These are phyloP conservation scores for Flaveria robusta DNA, from an alignment of 129 eudicot genomes.

Conservation along the genomic window DNA sequence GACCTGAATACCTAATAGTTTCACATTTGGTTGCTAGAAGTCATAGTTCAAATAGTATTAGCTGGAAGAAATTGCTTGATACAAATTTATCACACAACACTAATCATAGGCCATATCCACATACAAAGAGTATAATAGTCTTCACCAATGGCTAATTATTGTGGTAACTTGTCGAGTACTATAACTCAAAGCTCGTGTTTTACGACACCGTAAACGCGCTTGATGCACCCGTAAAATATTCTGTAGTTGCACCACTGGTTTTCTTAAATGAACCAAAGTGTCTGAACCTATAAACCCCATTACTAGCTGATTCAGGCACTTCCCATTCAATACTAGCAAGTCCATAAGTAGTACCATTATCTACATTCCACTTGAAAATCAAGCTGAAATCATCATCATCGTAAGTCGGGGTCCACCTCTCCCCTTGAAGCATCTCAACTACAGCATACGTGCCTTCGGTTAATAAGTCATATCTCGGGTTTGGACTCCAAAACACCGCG, in stretches of 20 bases:
- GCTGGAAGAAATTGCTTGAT: too few species aligned
- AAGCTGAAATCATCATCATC: conserved; percentile 65
- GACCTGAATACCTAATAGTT: too few species aligned
- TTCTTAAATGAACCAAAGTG: conserved; percentile 64
- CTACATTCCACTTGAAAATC: conserved; percentile 48
- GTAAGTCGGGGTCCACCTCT: conserved; percentile 50
- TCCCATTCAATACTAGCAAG: conserved; percentile 65
- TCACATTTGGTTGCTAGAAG: too few species aligned
- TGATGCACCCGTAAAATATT: conserved; percentile 59
- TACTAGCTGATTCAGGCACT: conserved; percentile 48
- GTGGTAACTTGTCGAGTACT: not conserved
- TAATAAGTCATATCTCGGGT: conserved; percentile 62
- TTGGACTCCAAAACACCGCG: conserved; percentile 62
- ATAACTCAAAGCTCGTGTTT: conserved; percentile 10
- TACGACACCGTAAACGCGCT: conserved; percentile 53
- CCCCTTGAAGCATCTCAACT: conserved; percentile 58
- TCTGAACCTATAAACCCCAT: conserved; percentile 61
- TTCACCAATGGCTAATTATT: conserved; percentile 20
- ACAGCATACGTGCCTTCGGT: conserved; percentile 68
- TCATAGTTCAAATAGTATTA: too few species aligned
- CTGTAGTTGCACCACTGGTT: conserved; percentile 29
- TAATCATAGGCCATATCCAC: too few species aligned
- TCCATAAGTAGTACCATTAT: conserved; percentile 34
- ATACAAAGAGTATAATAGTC: conserved; percentile 3
- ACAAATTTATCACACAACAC: too few species aligned